These are phyloP conservation scores for Castanopsis chinensis DNA, from an alignment of 306 rosid species.

Conservation along the genomic window DNA sequence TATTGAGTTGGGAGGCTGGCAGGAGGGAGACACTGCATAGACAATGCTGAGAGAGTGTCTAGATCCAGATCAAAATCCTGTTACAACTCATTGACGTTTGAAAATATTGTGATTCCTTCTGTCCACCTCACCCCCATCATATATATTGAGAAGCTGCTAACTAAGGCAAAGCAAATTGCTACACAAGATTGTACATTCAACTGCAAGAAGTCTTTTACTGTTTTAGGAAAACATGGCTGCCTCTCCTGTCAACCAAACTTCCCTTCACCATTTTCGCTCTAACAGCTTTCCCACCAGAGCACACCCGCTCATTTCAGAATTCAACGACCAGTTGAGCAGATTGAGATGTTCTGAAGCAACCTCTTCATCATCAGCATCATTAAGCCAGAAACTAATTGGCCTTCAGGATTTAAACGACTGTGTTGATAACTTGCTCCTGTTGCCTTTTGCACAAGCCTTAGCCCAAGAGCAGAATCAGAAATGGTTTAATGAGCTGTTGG, in stretches of 20 bases:
- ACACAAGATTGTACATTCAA: neutral
- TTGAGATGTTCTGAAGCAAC: conserved; percentile 18
- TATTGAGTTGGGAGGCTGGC: neutral
- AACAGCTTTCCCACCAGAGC: conserved; percentile 24
- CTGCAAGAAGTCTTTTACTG: neutral
- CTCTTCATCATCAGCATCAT: conserved; percentile 19
- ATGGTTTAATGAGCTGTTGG: conserved; percentile 4
- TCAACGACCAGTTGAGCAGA: conserved; percentile 20
- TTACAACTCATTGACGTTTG: neutral
- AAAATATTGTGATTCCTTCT: conserved; percentile 19
- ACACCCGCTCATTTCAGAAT: conserved; percentile 14
- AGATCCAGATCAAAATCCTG: conserved; percentile 1
- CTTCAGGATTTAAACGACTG: conserved; percentile 11
- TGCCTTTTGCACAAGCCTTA: conserved; percentile 3
- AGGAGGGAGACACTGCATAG: neutral
- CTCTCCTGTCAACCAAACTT: conserved; percentile 11
- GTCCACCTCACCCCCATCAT: conserved; percentile 20
- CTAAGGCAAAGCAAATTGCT: neutral
- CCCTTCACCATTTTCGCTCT: conserved; percentile 17
- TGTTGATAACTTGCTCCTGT: conserved; percentile 4
- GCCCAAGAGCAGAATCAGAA: neutral
- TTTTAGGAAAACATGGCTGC: neutral
- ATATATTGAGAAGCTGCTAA: conserved; percentile 16
- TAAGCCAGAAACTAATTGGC: conserved; percentile 14
- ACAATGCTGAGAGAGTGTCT: neutral